Evolutionary conservation across 1,284 basidiomycete genomes (phyloP).

Genomic region (Porodaedalea pini): DNA sequence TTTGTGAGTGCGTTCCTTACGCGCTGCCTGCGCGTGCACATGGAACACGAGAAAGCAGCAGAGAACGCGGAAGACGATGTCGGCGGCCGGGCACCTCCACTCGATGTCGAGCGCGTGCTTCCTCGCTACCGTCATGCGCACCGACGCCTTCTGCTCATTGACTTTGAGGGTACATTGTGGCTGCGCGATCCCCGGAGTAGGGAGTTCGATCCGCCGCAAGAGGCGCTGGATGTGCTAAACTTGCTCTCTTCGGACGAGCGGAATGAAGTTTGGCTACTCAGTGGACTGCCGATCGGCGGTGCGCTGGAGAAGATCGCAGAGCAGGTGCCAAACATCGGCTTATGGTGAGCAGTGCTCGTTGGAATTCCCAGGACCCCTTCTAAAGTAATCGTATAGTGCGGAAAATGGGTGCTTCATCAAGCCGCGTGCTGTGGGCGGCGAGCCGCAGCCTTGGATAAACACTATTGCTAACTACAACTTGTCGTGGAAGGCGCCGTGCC

Average conservation of each 20-base stretch:
- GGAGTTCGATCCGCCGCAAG: conserved; percentile 48
- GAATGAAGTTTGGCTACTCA: conserved; percentile 82
- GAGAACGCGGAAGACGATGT: conserved; percentile 30
- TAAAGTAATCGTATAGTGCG: conserved; percentile 41
- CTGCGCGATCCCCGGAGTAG: conserved; percentile 46
- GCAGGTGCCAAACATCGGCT: conserved; percentile 65
- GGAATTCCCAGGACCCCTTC: neutral
- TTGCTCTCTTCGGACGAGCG: conserved; percentile 57
- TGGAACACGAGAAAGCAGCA: conserved; percentile 47
- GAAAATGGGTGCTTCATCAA: conserved; percentile 88
- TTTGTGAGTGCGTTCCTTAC: conserved; percentile 81
- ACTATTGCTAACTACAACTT: conserved; percentile 78
- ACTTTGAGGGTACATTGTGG: conserved; percentile 80
- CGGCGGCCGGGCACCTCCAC: conserved; percentile 38
- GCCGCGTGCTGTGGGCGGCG: conserved; percentile 37
- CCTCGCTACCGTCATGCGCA: conserved; percentile 60
- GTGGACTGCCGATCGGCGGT: conserved; percentile 63
- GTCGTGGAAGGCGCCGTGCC: conserved; percentile 73
- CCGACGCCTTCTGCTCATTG: conserved; percentile 68
- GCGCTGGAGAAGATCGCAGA: conserved; percentile 62
- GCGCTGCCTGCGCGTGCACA: conserved; percentile 64
- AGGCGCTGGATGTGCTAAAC: conserved; percentile 55
- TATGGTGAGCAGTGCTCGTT: conserved; percentile 52
- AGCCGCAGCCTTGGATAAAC: conserved; percentile 57
- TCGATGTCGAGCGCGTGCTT: conserved; percentile 51